phyloP scores from a whole-genome alignment of 352 stramenopile species.

The Aphanomyces stellatus region DNA sequence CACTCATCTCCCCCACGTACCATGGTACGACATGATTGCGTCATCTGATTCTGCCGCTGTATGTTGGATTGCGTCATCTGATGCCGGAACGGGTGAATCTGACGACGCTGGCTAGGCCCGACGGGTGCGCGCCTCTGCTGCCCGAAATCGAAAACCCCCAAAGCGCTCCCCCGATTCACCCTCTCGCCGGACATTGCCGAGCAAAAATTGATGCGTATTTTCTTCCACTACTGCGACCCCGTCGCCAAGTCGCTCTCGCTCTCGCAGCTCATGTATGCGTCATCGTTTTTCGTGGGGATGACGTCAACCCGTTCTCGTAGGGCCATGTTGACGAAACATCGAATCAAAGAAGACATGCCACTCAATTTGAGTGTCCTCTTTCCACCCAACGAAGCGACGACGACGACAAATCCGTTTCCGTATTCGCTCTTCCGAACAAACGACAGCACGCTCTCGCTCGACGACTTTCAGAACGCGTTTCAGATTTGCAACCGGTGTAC shows the following conservation, averaged over 20 bases:
- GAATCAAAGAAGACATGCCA: conserved; percentile 36
- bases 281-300: neutral
- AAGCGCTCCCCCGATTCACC: conserved; percentile 21
- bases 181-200: conserved; percentile 72
- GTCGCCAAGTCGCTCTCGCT: conserved; percentile 40
- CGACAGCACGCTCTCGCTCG: conserved; percentile 26
- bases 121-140: conserved; percentile 32
- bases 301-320: conserved; percentile 50
- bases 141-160: conserved; percentile 21
- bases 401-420: conserved; percentile 7
- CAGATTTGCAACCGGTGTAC: conserved; percentile 83
- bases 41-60: conserved; percentile 42
- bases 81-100: too few species aligned
- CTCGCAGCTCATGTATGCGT: conserved; percentile 18
- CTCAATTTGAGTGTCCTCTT: conserved; percentile 28
- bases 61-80: conserved; percentile 25
- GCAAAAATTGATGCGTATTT: conserved; percentile 83
- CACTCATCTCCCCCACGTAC: conserved; percentile 20
- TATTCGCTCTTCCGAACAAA: conserved; percentile 6
- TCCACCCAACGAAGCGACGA: conserved; percentile 14
- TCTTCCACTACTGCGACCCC: conserved; percentile 70
- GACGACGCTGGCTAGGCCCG: too few species aligned
- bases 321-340: conserved; percentile 41
- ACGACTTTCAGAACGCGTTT: conserved; percentile 78
- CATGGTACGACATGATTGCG: conserved; percentile 31